These are phyloP conservation scores for Chlamydomonas eustigma DNA, from an alignment of 139 green algal genomes.

Conservation along the genomic window DNA sequence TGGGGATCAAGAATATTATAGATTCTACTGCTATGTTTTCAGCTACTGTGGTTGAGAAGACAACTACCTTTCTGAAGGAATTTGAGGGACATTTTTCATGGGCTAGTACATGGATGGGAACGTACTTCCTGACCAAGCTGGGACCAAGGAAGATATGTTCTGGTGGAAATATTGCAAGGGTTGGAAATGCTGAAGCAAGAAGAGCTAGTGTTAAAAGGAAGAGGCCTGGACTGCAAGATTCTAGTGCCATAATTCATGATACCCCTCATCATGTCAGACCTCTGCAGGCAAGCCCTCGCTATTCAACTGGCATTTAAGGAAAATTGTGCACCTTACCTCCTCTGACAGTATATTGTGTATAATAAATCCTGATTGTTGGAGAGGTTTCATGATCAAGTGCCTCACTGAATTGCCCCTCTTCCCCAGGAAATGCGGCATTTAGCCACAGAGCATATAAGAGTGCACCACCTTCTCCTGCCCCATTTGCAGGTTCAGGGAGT, in stretches of 20 bases:
- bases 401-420: neutral
- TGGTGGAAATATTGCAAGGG: no score
- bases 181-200: no score
- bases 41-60: neutral
- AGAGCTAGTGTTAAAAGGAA: no score
- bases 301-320: no score
- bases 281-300: no score
- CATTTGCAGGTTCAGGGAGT: slow-evolving; percentile 20
- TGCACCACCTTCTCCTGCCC: neutral
- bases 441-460: neutral
- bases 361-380: neutral
- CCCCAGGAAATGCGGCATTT: neutral
- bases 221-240: neutral
- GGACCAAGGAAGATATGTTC: no score
- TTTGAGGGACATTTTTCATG: no score
- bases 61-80: no score
- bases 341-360: neutral
- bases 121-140: no score
- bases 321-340: no score
- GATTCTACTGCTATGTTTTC: neutral
- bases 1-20: neutral
- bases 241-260: no score
- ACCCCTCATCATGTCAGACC: neutral
- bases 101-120: no score
- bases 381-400: neutral